Evolutionary conservation across 768 basidiomycete species (phyloP), one percentile per base, ranked within the genome.

Genomic region (Suillus lakei): DNA sequence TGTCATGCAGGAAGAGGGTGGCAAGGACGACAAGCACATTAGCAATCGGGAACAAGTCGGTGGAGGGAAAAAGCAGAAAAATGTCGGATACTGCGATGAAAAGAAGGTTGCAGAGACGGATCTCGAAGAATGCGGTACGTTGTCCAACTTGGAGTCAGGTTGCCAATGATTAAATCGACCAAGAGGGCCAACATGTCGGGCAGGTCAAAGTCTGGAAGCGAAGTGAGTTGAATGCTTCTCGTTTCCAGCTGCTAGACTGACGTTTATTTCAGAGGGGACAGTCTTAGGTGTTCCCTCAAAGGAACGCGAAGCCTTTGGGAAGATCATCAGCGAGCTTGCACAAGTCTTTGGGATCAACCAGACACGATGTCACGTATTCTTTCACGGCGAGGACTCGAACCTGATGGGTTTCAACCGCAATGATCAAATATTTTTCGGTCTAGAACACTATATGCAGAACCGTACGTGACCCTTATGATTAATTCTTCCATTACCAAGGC

Each of bases 351-450:
- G 9, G 5, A 36, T 68, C 16, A 36, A 39, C 15, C 41, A 61
- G 15, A 59, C 54, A 26, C 59, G 60, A 21, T 58, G 67, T 8
- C 68, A 69, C 34, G 46, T 69, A 60, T 67, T 69, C 34, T 68
- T 32, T 56, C 59, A 67, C 10, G 26, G 36, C 23, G n/a, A 30
- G 23, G 67, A 67, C 60, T 5, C 18, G 9, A 61, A 65, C 43
- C 41, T 69, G 54, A 67, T 69, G 68, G 68, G 68, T n/a, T 69
- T 69, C 62, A 69, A 69, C 48, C 68, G 68, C 12, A 69, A 61
- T 38, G 60, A 56, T 34, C 61, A 60, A 18, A 67, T 69, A 21
- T 69, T 65, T 55, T 60, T 69, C 12, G 67, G 67, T 39, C 53
- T 69, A 23, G 64, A 67, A 15, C 68, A 69, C 36, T 69, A 65